Evolutionary conservation across 176 grass and related monocot species (phyloP).

Genomic region (Musa schizocarpa): DNA sequence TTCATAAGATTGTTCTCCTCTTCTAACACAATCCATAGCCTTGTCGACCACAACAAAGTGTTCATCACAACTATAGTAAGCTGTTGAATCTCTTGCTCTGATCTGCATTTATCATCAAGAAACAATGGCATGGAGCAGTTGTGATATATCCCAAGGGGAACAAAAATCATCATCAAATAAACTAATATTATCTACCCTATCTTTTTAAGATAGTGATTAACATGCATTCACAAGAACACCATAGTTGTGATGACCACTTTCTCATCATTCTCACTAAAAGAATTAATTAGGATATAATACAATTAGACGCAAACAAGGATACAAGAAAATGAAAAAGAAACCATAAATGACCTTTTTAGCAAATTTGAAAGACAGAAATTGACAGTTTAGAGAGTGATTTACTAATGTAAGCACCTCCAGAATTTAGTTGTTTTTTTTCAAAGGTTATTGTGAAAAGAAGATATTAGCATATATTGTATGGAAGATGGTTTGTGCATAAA

Average conservation of each 20-base stretch:
- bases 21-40: constrained; percentile 66
- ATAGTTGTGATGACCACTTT: no score
- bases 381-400: no score
- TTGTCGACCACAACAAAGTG: constrained; percentile 98
- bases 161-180: neutral
- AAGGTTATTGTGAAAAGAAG: no score
- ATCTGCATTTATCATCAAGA: constrained; percentile 51
- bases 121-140: constrained; percentile 6
- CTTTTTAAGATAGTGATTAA: neutral
- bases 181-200: no score
- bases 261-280: neutral
- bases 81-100: constrained; percentile 69
- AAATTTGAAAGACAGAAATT: no score
- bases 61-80: constrained; percentile 95
- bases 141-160: neutral
- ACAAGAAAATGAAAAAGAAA: constrained; percentile 1
- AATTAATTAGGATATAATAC: neutral
- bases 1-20: constrained; percentile 41
- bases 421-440: no score
- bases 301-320: neutral
- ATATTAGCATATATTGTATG: no score
- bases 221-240: neutral
- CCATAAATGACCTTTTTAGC: no score
- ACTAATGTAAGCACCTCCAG: no score
- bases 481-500: no score